Evolutionary conservation across 108 stramenopile species (phyloP).

Genomic region (Aureococcus anophagefferens): DNA sequence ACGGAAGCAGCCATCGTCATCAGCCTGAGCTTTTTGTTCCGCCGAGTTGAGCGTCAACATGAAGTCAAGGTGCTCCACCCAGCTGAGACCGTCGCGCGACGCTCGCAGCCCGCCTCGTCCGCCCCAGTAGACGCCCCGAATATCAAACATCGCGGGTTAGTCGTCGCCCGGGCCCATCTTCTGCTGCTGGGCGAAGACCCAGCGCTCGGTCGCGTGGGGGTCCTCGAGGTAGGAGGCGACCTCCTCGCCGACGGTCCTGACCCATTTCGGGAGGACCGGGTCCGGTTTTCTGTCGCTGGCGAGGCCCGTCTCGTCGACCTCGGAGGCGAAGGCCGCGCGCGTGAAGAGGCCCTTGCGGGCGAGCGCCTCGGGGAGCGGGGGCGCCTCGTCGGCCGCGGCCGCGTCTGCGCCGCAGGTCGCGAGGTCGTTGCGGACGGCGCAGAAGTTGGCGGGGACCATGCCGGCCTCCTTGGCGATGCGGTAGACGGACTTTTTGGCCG

Average conservation of each 20-base stretch:
- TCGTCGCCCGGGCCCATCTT: no score
- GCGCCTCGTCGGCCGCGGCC: no score
- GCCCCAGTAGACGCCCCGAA: no score
- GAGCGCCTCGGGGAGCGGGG: not conserved
- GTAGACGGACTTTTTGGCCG: constrained; percentile 71
- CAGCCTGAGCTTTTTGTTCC: no score
- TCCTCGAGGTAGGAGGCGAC: constrained; percentile 75
- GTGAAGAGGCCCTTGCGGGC: constrained; percentile 17
- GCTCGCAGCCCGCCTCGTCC: no score
- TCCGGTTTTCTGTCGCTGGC: constrained; percentile 17
- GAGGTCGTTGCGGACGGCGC: constrained; percentile 76
- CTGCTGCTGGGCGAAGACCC: not conserved
- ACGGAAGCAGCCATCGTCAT: no score
- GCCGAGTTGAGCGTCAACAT: no score
- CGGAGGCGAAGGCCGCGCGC: not conserved
- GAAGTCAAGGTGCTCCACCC: no score
- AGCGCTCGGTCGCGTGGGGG: constrained; percentile 30
- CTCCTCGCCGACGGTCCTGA: constrained; percentile 25
- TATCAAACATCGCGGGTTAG: no score
- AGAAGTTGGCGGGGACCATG: constrained; percentile 79
- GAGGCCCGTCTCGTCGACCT: not conserved
- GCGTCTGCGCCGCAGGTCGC: no score
- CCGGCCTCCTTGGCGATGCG: constrained; percentile 74
- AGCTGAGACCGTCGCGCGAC: no score
- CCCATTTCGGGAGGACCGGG: constrained; percentile 14